Conservation (phyloP, 192 early-diverging fungal species). For the Mortierella antarctica region DNA sequence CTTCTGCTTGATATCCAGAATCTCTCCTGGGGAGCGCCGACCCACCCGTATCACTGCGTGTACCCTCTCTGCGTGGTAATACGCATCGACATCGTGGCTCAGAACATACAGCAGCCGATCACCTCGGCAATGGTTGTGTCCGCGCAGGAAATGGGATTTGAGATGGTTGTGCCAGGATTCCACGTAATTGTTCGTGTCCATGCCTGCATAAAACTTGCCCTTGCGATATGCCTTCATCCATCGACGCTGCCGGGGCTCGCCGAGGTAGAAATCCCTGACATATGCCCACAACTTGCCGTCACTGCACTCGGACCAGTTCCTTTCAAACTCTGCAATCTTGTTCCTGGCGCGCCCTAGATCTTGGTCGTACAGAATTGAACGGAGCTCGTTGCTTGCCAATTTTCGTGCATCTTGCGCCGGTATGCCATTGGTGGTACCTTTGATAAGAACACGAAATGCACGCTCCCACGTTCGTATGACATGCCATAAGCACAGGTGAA, state of each 20-base stretch:
- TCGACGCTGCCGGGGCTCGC: neutral
- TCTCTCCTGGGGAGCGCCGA: no score
- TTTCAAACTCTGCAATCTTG: neutral
- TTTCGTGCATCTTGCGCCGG: neutral
- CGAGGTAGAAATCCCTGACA: neutral
- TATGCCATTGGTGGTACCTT: neutral
- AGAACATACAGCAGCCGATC: neutral
- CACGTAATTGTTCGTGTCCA: constrained; percentile 6
- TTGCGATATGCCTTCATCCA: constrained; percentile 7
- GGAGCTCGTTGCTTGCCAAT: neutral
- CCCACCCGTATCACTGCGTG: no score
- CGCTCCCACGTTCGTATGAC: neutral
- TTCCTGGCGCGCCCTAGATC: neutral
- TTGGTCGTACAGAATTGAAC: neutral
- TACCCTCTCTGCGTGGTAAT: no score
- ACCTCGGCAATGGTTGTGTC: neutral
- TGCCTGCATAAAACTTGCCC: neutral
- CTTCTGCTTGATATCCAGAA: no score
- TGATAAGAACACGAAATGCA: neutral
- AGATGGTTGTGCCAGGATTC: constrained; percentile 10
- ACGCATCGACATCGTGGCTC: constrained; percentile 1
- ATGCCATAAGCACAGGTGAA: constrained; percentile 9
- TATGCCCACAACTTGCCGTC: neutral
- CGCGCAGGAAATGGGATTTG: neutral
- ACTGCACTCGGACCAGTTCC: neutral